Evolutionary conservation across 768 basidiomycete species (phyloP).

Genomic region (Pseudohyphozyma bogoriensis): DNA sequence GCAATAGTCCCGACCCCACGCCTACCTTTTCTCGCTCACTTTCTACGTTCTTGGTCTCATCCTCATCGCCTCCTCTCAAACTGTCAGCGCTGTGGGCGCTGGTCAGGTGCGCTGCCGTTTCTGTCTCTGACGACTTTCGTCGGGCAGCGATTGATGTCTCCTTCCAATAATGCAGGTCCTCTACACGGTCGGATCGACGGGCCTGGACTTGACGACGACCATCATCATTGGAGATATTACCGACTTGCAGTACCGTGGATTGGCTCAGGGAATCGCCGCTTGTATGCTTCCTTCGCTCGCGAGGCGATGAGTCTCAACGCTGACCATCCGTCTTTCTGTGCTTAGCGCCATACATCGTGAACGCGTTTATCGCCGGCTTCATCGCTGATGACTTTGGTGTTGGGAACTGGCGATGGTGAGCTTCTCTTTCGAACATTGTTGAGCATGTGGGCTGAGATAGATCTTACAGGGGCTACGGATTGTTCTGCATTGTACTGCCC

Average conservation of each 20-base stretch:
- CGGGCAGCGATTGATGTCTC: no score
- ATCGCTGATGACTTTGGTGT: neutral
- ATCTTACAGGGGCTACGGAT: neutral
- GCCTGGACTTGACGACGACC: neutral
- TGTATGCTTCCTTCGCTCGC: neutral
- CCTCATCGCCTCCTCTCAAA: neutral
- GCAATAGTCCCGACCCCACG: neutral
- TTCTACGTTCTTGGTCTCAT: neutral
- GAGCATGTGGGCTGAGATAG: neutral
- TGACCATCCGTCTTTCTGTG: no score
- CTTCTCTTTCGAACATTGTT: no score
- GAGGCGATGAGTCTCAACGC: neutral
- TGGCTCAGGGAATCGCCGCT: neutral
- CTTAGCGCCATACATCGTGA: slow-evolving; percentile 1
- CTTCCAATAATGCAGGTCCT: no score
- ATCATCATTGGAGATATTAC: slow-evolving; percentile 1
- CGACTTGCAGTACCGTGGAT: neutral
- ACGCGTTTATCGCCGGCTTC: neutral
- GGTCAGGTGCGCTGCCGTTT: no score
- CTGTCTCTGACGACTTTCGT: no score
- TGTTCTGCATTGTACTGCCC: neutral
- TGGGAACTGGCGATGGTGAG: neutral
- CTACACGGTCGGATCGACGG: neutral
- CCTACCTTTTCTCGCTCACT: neutral
- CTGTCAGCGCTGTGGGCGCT: slow-evolving; percentile 1